phyloP scores from a whole-genome alignment of 345 rosid genomes.

The Acer campestre region DNA sequence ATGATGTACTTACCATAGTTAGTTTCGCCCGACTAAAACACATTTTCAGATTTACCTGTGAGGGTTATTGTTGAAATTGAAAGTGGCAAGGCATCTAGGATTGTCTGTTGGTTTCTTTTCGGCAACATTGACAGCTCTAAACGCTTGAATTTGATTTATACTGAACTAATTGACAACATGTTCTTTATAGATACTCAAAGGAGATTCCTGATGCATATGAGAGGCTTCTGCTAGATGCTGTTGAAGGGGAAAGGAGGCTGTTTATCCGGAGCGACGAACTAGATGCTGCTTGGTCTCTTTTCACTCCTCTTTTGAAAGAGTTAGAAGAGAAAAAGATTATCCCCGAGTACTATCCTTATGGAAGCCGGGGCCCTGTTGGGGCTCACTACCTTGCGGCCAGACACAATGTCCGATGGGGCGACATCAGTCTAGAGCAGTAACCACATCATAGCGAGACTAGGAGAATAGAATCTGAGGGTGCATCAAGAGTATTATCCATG shows the following conservation, averaged over 20 bases:
- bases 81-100: not conserved
- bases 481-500: not conserved
- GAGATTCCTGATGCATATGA: conserved; percentile 99
- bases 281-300: conserved; percentile 92
- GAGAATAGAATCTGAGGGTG: not conserved
- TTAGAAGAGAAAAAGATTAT: conserved; percentile 73
- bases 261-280: conserved; percentile 97
- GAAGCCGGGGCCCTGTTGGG: conserved; percentile 99
- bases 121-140: too few relatives aligned
- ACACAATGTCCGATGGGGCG: conserved; percentile 95
- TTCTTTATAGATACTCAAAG: conserved; percentile 67
- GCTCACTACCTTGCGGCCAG: conserved; percentile 98
- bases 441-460: not conserved
- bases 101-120: not conserved
- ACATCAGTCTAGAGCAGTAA: conserved; percentile 64
- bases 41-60: not conserved
- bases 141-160: not conserved
- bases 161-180: not conserved
- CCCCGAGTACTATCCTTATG: conserved; percentile 93
- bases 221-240: conserved; percentile 91
- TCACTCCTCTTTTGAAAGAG: conserved; percentile 83
- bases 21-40: not conserved
- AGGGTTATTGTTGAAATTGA: not conserved
- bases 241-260: conserved; percentile 95
- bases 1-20: not conserved